Conservation (phyloP, 1,284 basidiomycete genomes). For the Boletus austroedulis region DNA sequence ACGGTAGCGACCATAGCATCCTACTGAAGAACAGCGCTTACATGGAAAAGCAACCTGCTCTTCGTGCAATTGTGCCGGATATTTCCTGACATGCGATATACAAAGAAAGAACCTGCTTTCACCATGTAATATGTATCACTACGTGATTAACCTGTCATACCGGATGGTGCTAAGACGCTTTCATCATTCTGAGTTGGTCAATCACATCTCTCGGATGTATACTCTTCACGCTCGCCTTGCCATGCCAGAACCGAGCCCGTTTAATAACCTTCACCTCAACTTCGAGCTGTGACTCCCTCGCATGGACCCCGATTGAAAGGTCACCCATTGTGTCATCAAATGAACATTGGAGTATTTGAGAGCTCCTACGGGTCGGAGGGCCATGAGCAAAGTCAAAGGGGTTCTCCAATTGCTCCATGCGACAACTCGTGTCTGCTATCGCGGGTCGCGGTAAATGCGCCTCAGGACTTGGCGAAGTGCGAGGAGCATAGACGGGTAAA, state of each 20-base stretch:
- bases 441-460: background rate
- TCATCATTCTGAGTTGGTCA: slow-evolving; percentile 49
- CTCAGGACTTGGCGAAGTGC: background rate
- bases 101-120: no score
- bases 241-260: slow-evolving; percentile 41
- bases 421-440: slow-evolving; percentile 7
- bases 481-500: background rate
- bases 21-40: background rate
- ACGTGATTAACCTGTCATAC: no score
- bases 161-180: slow-evolving; percentile 25
- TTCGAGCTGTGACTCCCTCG: slow-evolving; percentile 14
- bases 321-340: slow-evolving; percentile 6
- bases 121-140: no score
- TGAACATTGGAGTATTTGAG: background rate
- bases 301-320: background rate
- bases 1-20: background rate
- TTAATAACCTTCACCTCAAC: slow-evolving; percentile 41
- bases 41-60: slow-evolving; percentile 1
- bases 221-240: slow-evolving; percentile 26
- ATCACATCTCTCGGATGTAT: slow-evolving; percentile 46
- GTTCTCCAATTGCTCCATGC: slow-evolving; percentile 48
- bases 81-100: no score
- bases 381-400: slow-evolving; percentile 59
- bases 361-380: slow-evolving; percentile 26
- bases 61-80: background rate